Base-by-base conservation (phyloP, 1,284 basidiomycete species). In the Flammula alnicola region DNA sequence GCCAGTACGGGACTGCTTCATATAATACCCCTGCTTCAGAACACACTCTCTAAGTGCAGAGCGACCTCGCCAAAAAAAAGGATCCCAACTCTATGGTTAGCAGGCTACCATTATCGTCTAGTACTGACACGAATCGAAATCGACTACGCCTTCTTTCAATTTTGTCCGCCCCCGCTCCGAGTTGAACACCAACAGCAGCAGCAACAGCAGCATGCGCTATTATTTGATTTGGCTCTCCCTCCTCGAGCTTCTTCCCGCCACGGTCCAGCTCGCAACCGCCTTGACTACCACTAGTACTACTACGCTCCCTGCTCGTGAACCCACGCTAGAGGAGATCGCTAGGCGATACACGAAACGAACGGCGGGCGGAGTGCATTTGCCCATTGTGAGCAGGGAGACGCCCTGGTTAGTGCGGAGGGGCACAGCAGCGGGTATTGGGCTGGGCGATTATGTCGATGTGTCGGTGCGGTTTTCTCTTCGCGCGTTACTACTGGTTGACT, bases 361-460 rank as follows among this genome's bases (percentile, higher is more conserved):
- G 14, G 54, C 60, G 12, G 54, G 56, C 31, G 68, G 66, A 1
- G 46, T 70, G 19, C 67, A 70, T 51, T 12, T 72, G 12, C 69
- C 70, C 19, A 64, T 73, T 29, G 45, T 62, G 8, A 43, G 55
- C 16, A 49, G 38, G 17, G 52, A 52, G 44, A 32, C 36, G 37
- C 31, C 32, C 10, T 41, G 19, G 26, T 19, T 65, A 39, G 38
- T 39, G 25, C 59, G 58, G 35, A 60, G 67, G 23, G 62, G 49
- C 6, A 42, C 52, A 32, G 58, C 55, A 5, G 63, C 64, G 6
- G 56, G 59, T 1, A 63, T 69, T 33, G 72, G 72, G 1, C 50
- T 76, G 27, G 74, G 77, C 9, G 74, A 81, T 53, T 74, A 66
- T 49, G 55, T 69, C 11, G 79, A 81, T 60, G 64, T 79, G 79